Conservation (phyloP, 805 yeast genomes). For the Saccharomycopsis amapae region DNA sequence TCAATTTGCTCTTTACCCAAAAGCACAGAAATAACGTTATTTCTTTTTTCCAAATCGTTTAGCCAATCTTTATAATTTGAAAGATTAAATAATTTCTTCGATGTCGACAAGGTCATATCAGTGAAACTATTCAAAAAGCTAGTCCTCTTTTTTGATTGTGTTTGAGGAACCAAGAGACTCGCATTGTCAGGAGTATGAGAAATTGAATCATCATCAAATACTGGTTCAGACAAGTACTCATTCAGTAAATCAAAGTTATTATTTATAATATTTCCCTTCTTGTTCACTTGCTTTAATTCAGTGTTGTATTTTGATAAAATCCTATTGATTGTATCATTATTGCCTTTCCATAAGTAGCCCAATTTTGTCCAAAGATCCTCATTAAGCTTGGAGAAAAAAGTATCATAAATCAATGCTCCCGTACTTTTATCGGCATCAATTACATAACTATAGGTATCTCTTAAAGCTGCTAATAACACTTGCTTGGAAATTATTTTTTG, state of each 20-base stretch:
- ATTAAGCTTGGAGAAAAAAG: conserved; percentile 13
- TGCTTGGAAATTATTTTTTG: conserved; percentile 61
- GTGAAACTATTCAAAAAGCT: conserved; percentile 17
- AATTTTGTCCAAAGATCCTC: conserved; percentile 20
- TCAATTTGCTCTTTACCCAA: conserved; percentile 15
- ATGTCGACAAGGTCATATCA: conserved; percentile 18
- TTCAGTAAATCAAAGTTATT: conserved; percentile 7
- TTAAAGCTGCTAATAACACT: conserved; percentile 41
- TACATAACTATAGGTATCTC: conserved; percentile 24
- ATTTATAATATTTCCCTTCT: conserved; percentile 13
- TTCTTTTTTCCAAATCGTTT: conserved; percentile 18
- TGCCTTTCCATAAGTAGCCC: conserved; percentile 9
- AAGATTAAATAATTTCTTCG: conserved; percentile 18
- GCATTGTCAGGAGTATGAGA: too few relatives aligned
- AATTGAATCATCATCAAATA: not conserved
- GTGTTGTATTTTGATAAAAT: conserved; percentile 18
- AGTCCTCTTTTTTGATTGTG: conserved; percentile 5
- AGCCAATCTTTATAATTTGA: conserved; percentile 18
- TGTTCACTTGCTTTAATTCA: conserved; percentile 17
- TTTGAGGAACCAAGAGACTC: too few relatives aligned
- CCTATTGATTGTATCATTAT: conserved; percentile 10
- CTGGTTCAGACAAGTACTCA: not conserved
- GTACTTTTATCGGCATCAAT: not conserved
- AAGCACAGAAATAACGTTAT: conserved; percentile 6
- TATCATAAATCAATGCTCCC: conserved; percentile 2